Conservation (phyloP, 441 rosid species). For the Adansonia rubrostipa region DNA sequence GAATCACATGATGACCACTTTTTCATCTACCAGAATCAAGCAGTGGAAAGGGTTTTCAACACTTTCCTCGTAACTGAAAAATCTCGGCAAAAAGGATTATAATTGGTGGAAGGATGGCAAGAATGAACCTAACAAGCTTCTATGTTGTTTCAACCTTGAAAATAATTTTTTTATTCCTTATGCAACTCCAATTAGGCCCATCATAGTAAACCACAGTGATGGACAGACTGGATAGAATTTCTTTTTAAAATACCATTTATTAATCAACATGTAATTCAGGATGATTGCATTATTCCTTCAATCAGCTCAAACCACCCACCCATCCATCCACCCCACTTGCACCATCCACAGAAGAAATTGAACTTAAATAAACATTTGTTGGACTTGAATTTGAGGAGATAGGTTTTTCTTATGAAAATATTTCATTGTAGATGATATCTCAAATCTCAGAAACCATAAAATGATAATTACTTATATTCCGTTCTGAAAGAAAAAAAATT, state of each 20-base stretch:
- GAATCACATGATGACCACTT: slow-evolving; percentile 13
- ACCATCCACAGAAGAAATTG: neutral
- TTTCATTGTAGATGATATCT: neutral
- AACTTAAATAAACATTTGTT: neutral
- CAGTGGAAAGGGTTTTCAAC: slow-evolving; percentile 13
- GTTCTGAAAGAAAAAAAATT: slow-evolving; percentile 21
- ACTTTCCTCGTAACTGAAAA: slow-evolving; percentile 6
- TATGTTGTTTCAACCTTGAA: slow-evolving; percentile 13
- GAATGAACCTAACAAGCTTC: slow-evolving; percentile 3
- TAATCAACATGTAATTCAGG: neutral
- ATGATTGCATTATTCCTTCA: slow-evolving; percentile 17
- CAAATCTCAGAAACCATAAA: neutral
- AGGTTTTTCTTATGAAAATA: neutral
- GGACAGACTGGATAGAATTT: neutral
- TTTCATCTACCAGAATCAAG: slow-evolving; percentile 3
- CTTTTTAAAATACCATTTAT: neutral
- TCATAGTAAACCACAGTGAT: slow-evolving; percentile 15
- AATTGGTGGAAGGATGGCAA: neutral
- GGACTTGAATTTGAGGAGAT: neutral
- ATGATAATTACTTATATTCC: neutral
- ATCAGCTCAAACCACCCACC: neutral
- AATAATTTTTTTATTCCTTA: neutral
- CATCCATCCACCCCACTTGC: neutral
- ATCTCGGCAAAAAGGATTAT: neutral
- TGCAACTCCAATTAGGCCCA: neutral